Evolutionary conservation across 78 protist genomes (phyloP), one percentile per base, ranked within the genome.

Genomic region (Protostelium mycophagum): DNA sequence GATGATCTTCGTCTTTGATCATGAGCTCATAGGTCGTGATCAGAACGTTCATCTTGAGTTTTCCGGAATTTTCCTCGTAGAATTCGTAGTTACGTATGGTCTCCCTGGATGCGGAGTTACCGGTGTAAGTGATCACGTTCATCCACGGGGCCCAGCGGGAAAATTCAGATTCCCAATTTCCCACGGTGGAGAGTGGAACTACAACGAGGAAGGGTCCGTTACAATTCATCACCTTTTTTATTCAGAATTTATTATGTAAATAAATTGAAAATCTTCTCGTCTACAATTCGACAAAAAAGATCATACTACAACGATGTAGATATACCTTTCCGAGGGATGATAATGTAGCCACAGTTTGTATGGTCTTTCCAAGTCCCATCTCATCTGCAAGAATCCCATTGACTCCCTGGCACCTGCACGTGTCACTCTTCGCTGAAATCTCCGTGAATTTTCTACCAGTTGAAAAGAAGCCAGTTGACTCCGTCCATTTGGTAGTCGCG

Each of bases 401-500:
- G 16, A 36, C 51, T 34, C 86, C 88, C 39, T 36, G 36, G 35
- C 84, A 34, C n/a, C n/a, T n/a, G n/a, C n/a, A n/a, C n/a, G n/a
- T n/a, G n/a, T n/a, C n/a, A n/a, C n/a, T n/a, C n/a, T n/a, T n/a
- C n/a, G n/a, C n/a, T n/a, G n/a, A n/a, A n/a, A n/a, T n/a, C n/a
- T n/a, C n/a, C n/a, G n/a, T n/a, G n/a, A n/a, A n/a, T n/a, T n/a
- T n/a, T n/a, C n/a, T n/a, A n/a, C 94, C 94, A 93, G 34, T 35
- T 0, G 83, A 38, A 63, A 35, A 86, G 34, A 35, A 97, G 86
- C 97, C 97, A 97, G 91, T 94, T 94, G 31, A 96, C 37, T 34
- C 97, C 97, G 1, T 89, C 94, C 84, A 97, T 88, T 94, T 99
- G 99, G 95, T 98, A 98, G 92, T 95, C 97, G 23, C 99, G 85